Evolutionary conservation across 805 yeast genomes (phyloP).

Genomic region (Komagataella populi): DNA sequence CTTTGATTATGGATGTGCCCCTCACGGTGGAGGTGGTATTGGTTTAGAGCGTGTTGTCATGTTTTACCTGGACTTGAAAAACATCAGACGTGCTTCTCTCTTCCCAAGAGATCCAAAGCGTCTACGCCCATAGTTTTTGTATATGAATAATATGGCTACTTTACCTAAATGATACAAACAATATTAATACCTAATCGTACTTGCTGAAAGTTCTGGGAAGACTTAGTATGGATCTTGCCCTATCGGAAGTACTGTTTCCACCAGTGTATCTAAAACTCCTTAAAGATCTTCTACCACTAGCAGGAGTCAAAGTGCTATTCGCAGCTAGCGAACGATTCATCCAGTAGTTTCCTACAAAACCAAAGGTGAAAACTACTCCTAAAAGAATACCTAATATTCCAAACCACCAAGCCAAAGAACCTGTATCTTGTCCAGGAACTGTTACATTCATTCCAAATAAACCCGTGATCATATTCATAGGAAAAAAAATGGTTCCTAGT

Average conservation of each 20-base stretch:
- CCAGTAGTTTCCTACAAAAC: constrained; percentile 12
- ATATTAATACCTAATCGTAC: not conserved
- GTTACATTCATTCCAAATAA: constrained; percentile 90
- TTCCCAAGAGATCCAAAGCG: constrained; percentile 99
- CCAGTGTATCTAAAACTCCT: constrained; percentile 17
- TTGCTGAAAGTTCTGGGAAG: constrained; percentile 11
- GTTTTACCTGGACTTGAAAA: constrained; percentile 95
- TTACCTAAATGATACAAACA: not conserved
- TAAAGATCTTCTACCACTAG: constrained; percentile 11
- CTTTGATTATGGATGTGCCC: constrained; percentile 90
- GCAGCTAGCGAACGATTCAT: constrained; percentile 9
- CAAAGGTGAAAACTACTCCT: constrained; percentile 10
- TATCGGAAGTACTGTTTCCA: constrained; percentile 4
- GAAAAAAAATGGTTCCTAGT: constrained; percentile 81
- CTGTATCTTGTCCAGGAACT: constrained; percentile 57
- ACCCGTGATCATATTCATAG: constrained; percentile 83
- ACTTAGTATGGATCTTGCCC: constrained; percentile 14
- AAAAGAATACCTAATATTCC: constrained; percentile 19
- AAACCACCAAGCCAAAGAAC: constrained; percentile 40
- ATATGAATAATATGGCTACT: not conserved
- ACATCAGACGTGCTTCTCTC: constrained; percentile 94
- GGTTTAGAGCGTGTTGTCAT: constrained; percentile 97
- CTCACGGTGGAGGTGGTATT: constrained; percentile 99
- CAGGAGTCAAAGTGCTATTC: constrained; percentile 3
- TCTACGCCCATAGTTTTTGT: constrained; percentile 54